Evolutionary conservation across 2,329 filamentous ascomycete genomes (phyloP).

Genomic region (Claviceps sp.): DNA sequence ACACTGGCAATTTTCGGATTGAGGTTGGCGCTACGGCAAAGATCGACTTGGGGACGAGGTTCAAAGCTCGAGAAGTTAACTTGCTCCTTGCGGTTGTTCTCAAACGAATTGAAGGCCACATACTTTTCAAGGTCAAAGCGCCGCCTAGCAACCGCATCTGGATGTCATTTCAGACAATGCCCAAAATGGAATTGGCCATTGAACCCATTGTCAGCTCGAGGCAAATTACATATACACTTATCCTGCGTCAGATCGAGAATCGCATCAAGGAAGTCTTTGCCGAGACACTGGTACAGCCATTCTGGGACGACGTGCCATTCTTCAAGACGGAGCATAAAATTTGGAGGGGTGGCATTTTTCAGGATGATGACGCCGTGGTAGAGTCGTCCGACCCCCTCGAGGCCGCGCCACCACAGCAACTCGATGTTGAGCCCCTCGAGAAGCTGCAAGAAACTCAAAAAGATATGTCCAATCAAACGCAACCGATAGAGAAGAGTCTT

Average conservation of each 20-base stretch:
- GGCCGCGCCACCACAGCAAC: conserved; percentile 21
- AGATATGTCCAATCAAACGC: conserved; percentile 25
- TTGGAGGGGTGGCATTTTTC: conserved; percentile 77
- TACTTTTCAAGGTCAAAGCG: conserved; percentile 78
- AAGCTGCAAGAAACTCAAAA: conserved; percentile 29
- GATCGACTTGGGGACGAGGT: conserved; percentile 76
- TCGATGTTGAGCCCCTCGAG: conserved; percentile 37
- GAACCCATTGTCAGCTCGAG: conserved; percentile 91
- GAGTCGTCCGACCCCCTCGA: conserved; percentile 12
- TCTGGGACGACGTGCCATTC: conserved; percentile 95
- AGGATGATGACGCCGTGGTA: conserved; percentile 37
- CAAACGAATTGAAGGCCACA: conserved; percentile 73
- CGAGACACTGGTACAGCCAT: conserved; percentile 81
- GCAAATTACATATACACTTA: conserved; percentile 88
- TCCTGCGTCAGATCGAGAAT: conserved; percentile 86
- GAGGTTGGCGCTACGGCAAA: conserved; percentile 88
- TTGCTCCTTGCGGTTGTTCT: conserved; percentile 76
- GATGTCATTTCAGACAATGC: conserved; percentile 89
- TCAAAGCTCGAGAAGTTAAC: conserved; percentile 83
- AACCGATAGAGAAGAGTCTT: conserved; percentile 42
- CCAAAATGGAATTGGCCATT: conserved; percentile 85
- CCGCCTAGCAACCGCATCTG: conserved; percentile 93
- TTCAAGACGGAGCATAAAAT: conserved; percentile 64
- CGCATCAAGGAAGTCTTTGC: conserved; percentile 87
- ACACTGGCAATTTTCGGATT: conserved; percentile 77